phyloP scores from a whole-genome alignment of 441 rosid genomes.

The Croton setiger region DNA sequence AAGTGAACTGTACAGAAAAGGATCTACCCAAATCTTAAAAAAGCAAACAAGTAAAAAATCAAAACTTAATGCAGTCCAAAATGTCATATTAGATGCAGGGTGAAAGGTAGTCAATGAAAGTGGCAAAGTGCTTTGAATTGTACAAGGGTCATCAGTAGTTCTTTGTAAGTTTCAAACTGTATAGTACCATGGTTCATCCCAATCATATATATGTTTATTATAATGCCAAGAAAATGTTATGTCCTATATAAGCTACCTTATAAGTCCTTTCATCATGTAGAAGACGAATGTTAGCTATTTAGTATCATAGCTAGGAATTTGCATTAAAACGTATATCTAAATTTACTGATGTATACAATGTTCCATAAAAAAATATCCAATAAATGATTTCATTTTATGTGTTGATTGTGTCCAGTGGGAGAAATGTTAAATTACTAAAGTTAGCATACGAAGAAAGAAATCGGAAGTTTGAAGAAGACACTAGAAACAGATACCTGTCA shows the following conservation, averaged over 20 bases:
- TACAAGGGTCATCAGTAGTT: not conserved
- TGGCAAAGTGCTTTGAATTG: not conserved
- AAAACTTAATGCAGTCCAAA: not conserved
- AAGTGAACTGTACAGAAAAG: not conserved
- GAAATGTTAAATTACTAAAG: not conserved
- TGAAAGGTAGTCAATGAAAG: not conserved
- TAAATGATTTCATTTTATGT: not conserved
- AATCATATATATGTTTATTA: not conserved
- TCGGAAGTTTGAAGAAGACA: conserved; percentile 5
- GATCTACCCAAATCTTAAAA: not conserved
- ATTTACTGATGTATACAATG: not conserved
- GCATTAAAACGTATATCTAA: not conserved
- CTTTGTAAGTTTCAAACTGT: not conserved
- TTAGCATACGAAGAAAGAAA: not conserved
- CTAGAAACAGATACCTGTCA: conserved; percentile 55
- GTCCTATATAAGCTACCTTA: conserved; percentile 3
- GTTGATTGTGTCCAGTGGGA: not conserved
- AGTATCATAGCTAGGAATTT: not conserved
- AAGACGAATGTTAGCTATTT: not conserved
- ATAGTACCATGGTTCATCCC: not conserved
- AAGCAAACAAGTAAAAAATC: not conserved
- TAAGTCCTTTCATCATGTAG: not conserved
- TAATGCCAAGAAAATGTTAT: not conserved
- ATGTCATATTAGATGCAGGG: not conserved
- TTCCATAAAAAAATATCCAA: not conserved